Conservation (phyloP, 768 basidiomycete species). For the Boletus reticuloceps region DNA sequence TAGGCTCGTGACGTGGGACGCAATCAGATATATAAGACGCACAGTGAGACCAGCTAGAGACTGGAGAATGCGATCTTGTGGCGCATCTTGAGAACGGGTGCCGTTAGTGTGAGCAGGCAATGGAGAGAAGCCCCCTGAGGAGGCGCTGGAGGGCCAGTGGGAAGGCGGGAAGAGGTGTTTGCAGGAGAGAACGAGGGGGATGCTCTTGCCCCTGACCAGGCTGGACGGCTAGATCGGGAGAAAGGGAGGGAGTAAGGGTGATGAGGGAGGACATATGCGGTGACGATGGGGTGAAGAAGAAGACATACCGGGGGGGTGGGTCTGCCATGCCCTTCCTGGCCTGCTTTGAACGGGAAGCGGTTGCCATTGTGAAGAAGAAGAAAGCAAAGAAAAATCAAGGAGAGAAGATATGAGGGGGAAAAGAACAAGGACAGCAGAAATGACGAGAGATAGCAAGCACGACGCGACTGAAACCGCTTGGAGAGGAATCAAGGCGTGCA, state of each 20-base stretch:
- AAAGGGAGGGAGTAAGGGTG: conserved; percentile 6
- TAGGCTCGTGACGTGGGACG: conserved; percentile 9
- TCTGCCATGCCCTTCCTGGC: conserved; percentile 63
- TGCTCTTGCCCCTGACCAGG: conserved; percentile 67
- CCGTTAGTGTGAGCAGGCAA: conserved; percentile 47
- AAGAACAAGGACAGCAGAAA: conserved; percentile 32
- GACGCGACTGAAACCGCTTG: conserved; percentile 31
- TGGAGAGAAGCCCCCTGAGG: conserved; percentile 43
- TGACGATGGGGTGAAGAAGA: conserved; percentile 1
- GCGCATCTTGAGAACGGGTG: conserved; percentile 40
- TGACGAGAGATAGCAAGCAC: conserved; percentile 35
- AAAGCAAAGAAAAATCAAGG: no score
- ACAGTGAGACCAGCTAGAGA: conserved; percentile 70
- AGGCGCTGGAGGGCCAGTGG: conserved; percentile 38
- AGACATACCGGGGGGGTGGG: conserved; percentile 48
- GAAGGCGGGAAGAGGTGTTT: conserved; percentile 39
- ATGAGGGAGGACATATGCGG: conserved; percentile 13
- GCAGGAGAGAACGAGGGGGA: conserved; percentile 70
- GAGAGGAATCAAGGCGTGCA: conserved; percentile 19
- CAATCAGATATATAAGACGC: conserved; percentile 32
- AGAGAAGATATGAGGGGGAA: conserved; percentile 13
- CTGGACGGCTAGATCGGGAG: conserved; percentile 37
- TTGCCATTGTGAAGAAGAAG: conserved; percentile 47
- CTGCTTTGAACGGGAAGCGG: conserved; percentile 60
- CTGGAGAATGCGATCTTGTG: conserved; percentile 61